A percentile compares a stretch with the other conserved stretches of the same genome.
Evolutionary conservation across 371 early-diverging fungal species (phyloP).

Genomic region (Mortierella sp.): DNA sequence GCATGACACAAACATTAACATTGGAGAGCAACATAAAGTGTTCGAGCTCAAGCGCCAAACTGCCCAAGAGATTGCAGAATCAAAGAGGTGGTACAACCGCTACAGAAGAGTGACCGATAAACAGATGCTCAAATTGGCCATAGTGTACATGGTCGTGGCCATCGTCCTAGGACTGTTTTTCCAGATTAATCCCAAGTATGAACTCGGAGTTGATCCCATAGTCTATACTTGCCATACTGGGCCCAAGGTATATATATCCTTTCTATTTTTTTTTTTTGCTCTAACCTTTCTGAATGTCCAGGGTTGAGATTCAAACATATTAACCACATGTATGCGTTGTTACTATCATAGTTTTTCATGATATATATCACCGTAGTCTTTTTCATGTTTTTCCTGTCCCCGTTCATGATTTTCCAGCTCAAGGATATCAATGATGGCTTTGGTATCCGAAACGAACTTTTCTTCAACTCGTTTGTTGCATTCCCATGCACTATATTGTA

Average conservation of each 20-base stretch:
- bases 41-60: slow-evolving; percentile 22
- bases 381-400: slow-evolving; percentile 44
- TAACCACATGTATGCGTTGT: not conserved
- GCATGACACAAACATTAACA: not conserved
- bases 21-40: not conserved
- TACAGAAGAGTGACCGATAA: slow-evolving; percentile 37
- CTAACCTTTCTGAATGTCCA: not conserved
- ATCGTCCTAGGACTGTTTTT: slow-evolving; percentile 8
- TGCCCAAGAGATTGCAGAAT: slow-evolving; percentile 24
- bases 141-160: slow-evolving; percentile 14
- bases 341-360: slow-evolving; percentile 17
- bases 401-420: slow-evolving; percentile 36
- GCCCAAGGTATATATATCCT: slow-evolving; percentile 14
- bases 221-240: slow-evolving; percentile 30
- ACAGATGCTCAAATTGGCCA: slow-evolving; percentile 25
- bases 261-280: not conserved
- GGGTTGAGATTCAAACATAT: not conserved
- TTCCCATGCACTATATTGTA: slow-evolving; percentile 20
- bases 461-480: slow-evolving; percentile 24
- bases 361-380: slow-evolving; percentile 17
- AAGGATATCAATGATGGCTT: slow-evolving; percentile 43
- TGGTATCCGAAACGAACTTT: slow-evolving; percentile 52
- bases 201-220: slow-evolving; percentile 10
- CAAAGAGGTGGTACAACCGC: slow-evolving; percentile 49
- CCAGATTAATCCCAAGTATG: not conserved